Evolutionary conservation across 1,139 yeast species (phyloP), one percentile per base, ranked within the genome.

Genomic region (Candida sp.): DNA sequence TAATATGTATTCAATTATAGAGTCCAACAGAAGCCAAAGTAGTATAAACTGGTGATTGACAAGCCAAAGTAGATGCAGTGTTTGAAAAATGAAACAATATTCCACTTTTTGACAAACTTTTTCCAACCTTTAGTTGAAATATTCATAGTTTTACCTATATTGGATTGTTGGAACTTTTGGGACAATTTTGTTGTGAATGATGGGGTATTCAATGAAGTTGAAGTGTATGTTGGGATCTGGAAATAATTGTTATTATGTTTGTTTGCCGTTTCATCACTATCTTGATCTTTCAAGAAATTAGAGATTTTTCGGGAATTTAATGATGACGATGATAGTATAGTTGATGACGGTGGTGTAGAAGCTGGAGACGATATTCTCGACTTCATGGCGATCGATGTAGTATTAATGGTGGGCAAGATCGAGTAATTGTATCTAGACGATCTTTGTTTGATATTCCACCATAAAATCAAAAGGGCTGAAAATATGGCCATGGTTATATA

Each of bases 401-500:
- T 27, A 21, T 37, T 37, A 50, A 49, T 39, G 50, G 45, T 35
- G 49, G 39, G 39, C 7, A 37, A 37, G 3, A 37, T 37, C 8
- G 39, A 37, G 23, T 37, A 37, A 22, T 37, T 37, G 34, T 37
- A 37, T 4, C 39, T 27, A 3, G 51, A 41, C 22, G 61, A 51
- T 35, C 62, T 59, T 42, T 59, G 68, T 42, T 59, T 60, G 41
- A 64, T 44, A 46, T 68, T 64, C 64, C 68, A 67, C 46, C 53
- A 52, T 15, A 72, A 52, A 12, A 73, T 46, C 2, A 62, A 23
- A 3, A 63, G 19, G 0, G 63, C 73, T 15, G 70, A 62, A 1
- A 60, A 32, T 3, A 73, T 61, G 1, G 81, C 75, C 45, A 71
- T 53, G 0, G 60, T 37, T 1, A 69, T 62, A 51, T 78, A 79